Base-by-base conservation (phyloP, 176 grass and related monocot genomes). In the Carex kokanica region DNA sequence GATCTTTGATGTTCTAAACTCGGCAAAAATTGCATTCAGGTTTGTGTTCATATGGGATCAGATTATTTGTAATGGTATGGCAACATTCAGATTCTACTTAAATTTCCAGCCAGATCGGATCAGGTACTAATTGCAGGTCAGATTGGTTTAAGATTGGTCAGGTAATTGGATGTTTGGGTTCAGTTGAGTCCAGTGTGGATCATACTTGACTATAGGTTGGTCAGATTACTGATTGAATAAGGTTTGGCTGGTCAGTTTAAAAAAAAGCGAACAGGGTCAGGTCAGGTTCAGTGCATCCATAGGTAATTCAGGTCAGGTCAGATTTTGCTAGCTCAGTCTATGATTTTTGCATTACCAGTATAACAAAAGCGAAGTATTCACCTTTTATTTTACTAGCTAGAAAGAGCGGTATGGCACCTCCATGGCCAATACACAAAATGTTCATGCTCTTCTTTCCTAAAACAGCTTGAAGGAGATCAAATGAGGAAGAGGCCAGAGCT, bases 381-480 rank as follows among this genome's bases (percentile, higher is more conserved):
- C 95, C 92, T 90, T 38, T 93, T 36, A 98, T 85, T 91, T 98
- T 98, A 85, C 81, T 98, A 45, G 87, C 95, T 72, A 98, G 78
- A 80, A 94, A 93, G 29, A 98, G 81, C 18, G 95, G 95, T 79
- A 98, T 82, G 43, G 73, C 95, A 0, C 88, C 95, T 85, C 92
- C 95, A 91, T 98, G 95, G 17, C 95, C 95, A 0, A 98, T 88
- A 81, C 92, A 98, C 12, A 94, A 86, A 83, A 98, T 53, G 80
- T 91, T 93, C 88, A 94, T 74, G 31, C 36, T 91, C 78, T 84
- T 88, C 74, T 86, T 84, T 38, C 89, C 89, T 68, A 85, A 86
- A 84, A 78, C 87, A 84, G 92, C 92, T 84, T 74, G 64, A 64
- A 43, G 24, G 41, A 98, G 83, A 94, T 98, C 90, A 77, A 90